Conservation (phyloP, 2,329 filamentous ascomycete genomes). For the Akanthomyces muscarius region DNA sequence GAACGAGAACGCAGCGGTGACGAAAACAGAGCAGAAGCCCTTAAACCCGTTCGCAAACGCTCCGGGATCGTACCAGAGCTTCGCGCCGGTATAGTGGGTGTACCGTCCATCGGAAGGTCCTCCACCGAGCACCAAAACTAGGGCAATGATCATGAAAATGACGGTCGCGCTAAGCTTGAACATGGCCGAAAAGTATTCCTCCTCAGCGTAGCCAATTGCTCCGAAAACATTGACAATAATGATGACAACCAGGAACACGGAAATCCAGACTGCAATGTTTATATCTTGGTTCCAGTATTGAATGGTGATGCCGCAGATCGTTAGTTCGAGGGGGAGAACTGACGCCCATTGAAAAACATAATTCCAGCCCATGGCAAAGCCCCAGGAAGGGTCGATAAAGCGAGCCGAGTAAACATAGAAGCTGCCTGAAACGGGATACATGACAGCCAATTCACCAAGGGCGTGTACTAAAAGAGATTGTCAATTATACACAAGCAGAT, state of each 20-base stretch:
- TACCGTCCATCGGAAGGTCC: constrained; percentile 48
- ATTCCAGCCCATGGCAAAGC: constrained; percentile 49
- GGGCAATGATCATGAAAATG: constrained; percentile 60
- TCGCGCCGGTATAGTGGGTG: constrained; percentile 45
- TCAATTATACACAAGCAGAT: background rate
- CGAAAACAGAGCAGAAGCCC: constrained; percentile 67
- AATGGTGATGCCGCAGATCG: constrained; percentile 47
- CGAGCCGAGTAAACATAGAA: constrained; percentile 55
- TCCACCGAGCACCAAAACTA: constrained; percentile 57
- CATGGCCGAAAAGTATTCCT: constrained; percentile 56
- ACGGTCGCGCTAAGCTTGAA: constrained; percentile 56
- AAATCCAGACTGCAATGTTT: constrained; percentile 50
- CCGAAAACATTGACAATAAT: constrained; percentile 54
- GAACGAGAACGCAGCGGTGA: constrained; percentile 70
- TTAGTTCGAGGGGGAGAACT: constrained; percentile 45
- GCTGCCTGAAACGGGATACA: constrained; percentile 54
- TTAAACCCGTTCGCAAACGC: constrained; percentile 71
- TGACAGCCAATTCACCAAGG: constrained; percentile 53
- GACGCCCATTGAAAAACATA: constrained; percentile 44
- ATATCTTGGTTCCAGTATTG: constrained; percentile 44
- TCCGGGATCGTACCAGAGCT: constrained; percentile 47
- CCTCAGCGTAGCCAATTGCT: constrained; percentile 52
- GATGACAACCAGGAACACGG: constrained; percentile 50
- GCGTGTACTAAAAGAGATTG: constrained; percentile 45
- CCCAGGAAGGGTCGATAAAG: constrained; percentile 55